phyloP scores from a whole-genome alignment of 257 asterid species.

The Solanum clarkiae region DNA sequence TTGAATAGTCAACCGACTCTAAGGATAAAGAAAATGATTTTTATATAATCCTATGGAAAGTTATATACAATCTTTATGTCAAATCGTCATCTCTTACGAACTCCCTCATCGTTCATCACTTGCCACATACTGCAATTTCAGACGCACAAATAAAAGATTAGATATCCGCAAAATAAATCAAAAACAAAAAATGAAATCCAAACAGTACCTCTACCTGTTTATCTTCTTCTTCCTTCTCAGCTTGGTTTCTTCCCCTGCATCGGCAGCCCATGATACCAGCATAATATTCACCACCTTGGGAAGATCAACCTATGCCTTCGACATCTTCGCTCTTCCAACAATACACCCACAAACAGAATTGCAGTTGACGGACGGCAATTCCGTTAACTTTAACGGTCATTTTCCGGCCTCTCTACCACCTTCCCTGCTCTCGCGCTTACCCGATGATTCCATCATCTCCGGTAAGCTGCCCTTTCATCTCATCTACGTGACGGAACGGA shows the following conservation, averaged over 20 bases:
- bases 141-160: background rate
- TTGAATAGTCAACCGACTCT: too few species aligned
- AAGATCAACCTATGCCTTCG: constrained; percentile 61
- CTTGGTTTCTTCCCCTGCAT: background rate
- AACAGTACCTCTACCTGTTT: background rate
- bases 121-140: background rate
- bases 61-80: background rate
- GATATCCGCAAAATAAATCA: background rate
- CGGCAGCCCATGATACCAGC: constrained; percentile 15
- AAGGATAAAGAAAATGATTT: too few species aligned
- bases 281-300: constrained; percentile 58
- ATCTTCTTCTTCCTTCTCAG: constrained; percentile 5
- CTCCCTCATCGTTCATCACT: background rate
- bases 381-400: constrained; percentile 72
- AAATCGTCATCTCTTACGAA: background rate
- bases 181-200: constrained; percentile 12
- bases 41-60: too few species aligned
- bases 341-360: constrained; percentile 17
- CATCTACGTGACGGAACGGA: constrained; percentile 69
- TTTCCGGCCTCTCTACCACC: constrained; percentile 39
- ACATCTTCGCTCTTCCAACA: constrained; percentile 42
- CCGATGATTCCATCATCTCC: background rate
- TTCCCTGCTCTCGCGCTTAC: constrained; percentile 15
- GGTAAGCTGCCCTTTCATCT: constrained; percentile 10
- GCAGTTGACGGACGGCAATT: constrained; percentile 63